Evolutionary conservation across 2,329 filamentous ascomycete genomes (phyloP).

Genomic region (Botrytis byssoidea): DNA sequence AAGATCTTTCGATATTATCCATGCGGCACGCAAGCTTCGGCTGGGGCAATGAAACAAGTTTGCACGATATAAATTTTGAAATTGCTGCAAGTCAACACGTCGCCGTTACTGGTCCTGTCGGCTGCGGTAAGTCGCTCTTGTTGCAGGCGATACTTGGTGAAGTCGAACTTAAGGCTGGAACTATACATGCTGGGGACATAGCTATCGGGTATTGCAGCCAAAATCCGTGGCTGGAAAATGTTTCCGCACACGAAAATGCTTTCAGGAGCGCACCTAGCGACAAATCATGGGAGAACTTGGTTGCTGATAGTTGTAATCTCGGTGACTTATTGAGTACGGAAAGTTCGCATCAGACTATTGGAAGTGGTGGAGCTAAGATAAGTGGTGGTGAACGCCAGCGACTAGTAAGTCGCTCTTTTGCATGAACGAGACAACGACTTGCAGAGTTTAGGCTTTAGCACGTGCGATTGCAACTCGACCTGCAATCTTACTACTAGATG

Average conservation of each 20-base stretch:
- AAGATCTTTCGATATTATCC: not conserved
- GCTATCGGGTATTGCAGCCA: slow-evolving; percentile 45
- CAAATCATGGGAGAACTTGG: not conserved
- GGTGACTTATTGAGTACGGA: slow-evolving; percentile 29
- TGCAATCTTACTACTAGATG: slow-evolving; percentile 30
- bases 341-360: slow-evolving; percentile 26
- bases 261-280: not conserved
- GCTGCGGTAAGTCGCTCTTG: slow-evolving; percentile 40
- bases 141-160: slow-evolving; percentile 40
- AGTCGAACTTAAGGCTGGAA: slow-evolving; percentile 28
- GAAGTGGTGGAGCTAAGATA: slow-evolving; percentile 37
- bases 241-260: slow-evolving; percentile 33
- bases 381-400: slow-evolving; percentile 33
- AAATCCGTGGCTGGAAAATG: slow-evolving; percentile 46
- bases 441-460: slow-evolving; percentile 39
- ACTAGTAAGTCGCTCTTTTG: slow-evolving; percentile 29
- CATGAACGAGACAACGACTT: not conserved
- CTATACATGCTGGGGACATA: slow-evolving; percentile 23
- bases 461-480: slow-evolving; percentile 27
- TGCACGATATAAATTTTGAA: not conserved
- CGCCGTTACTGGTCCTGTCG: slow-evolving; percentile 23
- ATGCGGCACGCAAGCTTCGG: not conserved
- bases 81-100: not conserved
- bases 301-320: not conserved
- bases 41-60: not conserved